Base-by-base conservation (phyloP, 2,329 filamentous ascomycete species). In the Colletotrichum scovillei region DNA sequence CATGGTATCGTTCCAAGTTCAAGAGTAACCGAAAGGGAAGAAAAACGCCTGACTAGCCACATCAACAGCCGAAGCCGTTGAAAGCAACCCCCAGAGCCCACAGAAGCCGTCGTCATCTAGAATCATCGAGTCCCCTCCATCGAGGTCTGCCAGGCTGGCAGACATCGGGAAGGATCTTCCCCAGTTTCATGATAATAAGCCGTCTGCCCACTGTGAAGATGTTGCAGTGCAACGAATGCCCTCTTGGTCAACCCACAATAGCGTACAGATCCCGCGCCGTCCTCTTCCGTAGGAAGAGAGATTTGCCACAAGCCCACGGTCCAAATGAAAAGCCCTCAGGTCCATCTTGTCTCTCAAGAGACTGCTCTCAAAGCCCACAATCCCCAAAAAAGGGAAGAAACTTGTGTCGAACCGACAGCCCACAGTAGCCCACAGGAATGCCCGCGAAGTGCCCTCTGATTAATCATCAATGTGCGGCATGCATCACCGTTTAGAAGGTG, bases 331-430 rank as follows among this genome's bases (percentile, higher is more conserved):
- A 87, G 86, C 88, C 88, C 87, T 85, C 87, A 88, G 87, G 87
- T 89, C 82, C 84, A 87, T 87, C 85, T 83, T 83, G 84, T 83
- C 83, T 82, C 82, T 74, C 67, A 76, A 69, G 82, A 85, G 83
- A 82, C 83, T 81, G 82, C 85, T 85, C 84, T 86, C 86, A 87
- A 88, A 88, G 86, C 86, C 87, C 87, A 88, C 85, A 81, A 79
- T 78, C 80, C 81, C 81, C 59, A 58, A 53, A 76, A 58, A 52
- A 76, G 79, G 83, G 81, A 80, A 58, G 73, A 72, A 75, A 74
- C 79, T 80, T 80, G 73, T 84, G 83, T 85, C 83, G 85, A 88
- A 87, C 87, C 84, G 86, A 89, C 85, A 87, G 88, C 87, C 88
- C 87, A 88, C 87, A 82, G 85, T 63, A 89, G 84, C 85, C 85